phyloP scores from a whole-genome alignment of 164 flowering plant species.

The Akebia trifoliata region DNA sequence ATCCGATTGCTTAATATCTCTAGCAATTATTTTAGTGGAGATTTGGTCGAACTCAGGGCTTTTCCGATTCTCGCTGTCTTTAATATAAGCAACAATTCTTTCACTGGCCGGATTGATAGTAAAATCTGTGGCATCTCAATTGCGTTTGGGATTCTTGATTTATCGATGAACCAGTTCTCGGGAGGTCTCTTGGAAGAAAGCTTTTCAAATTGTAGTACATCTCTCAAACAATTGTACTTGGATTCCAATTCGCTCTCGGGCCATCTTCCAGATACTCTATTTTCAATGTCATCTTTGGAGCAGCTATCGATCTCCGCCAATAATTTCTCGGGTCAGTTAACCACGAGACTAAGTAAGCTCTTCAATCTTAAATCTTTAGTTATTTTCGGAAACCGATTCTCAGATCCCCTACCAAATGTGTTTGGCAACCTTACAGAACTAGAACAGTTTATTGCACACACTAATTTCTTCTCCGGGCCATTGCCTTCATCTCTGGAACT shows the following conservation, averaged over 20 bases:
- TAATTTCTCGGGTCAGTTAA: constrained; percentile 57
- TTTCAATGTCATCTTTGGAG: constrained; percentile 45
- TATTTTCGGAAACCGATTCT: constrained; percentile 44
- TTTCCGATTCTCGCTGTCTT: constrained; percentile 40
- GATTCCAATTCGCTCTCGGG: constrained; percentile 60
- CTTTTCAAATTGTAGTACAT: constrained; percentile 42
- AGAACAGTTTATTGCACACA: constrained; percentile 49
- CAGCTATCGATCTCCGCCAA: constrained; percentile 50
- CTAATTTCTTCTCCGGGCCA: constrained; percentile 57
- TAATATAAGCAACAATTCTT: constrained; percentile 64
- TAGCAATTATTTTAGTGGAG: constrained; percentile 53
- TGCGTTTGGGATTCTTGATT: constrained; percentile 46
- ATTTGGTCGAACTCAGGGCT: constrained; percentile 26
- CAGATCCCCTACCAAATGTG: constrained; percentile 55
- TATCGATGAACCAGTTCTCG: constrained; percentile 52
- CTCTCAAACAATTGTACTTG: constrained; percentile 38
- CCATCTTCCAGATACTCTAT: constrained; percentile 48
- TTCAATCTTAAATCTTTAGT: constrained; percentile 40
- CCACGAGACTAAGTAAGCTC: constrained; percentile 54
- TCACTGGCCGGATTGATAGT: constrained; percentile 42
- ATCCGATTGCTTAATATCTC: constrained; percentile 52
- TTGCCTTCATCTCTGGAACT: constrained; percentile 50
- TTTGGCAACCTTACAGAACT: constrained; percentile 47
- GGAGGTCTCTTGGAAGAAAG: constrained; percentile 44
- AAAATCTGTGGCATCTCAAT: constrained; percentile 40